Base-by-base conservation (phyloP, 768 basidiomycete species). In the Pisolithus microcarpus region DNA sequence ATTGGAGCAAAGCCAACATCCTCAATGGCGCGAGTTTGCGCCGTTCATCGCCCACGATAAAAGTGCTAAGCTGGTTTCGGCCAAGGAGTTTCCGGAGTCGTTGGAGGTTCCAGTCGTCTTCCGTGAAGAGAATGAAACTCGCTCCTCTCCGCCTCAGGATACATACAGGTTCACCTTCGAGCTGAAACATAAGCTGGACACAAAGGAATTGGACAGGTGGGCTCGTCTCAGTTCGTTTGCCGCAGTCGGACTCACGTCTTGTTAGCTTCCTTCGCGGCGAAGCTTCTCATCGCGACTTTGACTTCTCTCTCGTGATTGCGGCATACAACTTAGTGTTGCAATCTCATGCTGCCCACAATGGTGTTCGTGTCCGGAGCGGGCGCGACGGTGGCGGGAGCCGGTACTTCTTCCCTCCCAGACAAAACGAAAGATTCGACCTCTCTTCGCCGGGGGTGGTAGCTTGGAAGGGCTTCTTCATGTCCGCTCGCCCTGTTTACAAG, bases 291-390 rank as follows among this genome's bases (percentile, higher is more conserved):
- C 67, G 70, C n/a, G 52, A 61, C 16, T 72, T 69, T 42, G 75
- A 79, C 46, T 64, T 72, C 45, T 46, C 62, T 26, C 78, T 78
- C 0, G 58, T 77, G 21, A 61, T 74, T 9, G 62, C 70, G 10
- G 78, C 78, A 4, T 56, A 78, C 42, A 80, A 79, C 53, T 54
- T 79, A 43, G 65, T 79, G 15, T 57, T 80, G 4, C 68, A 75
- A 30, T 62, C 73, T 19, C 64, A 75, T 46, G 73, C 78, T 6
- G 65, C 67, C 26, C 68, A 65, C 38, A 66, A 62, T 9, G 78
- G 79, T 3, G 66, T 75, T 46, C 71, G 73, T 52, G 75, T 79
- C 4, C 75, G 26, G 16, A 28, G 24, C 26, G 26, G 26, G 7
- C 19, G 43, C 4, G 43, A 44, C 21, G 21, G 43, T 30, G 43